These are phyloP conservation scores for Persicaria maculosa DNA, from an alignment of 148 eudicot species.

Conservation along the genomic window DNA sequence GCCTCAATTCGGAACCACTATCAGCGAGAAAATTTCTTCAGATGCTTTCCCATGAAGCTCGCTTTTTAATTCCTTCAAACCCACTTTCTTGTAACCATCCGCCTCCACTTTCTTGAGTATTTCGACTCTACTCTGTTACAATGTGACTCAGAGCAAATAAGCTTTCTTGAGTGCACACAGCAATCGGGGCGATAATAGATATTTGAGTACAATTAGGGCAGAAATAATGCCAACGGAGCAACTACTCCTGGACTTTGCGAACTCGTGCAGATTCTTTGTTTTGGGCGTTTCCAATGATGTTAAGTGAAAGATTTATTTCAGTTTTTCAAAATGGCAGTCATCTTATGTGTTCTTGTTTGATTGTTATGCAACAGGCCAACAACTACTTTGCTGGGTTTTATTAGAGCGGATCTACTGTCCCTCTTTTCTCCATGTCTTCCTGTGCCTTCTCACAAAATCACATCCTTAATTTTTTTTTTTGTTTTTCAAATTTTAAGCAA, in stretches of 20 bases:
- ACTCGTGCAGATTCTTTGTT: not conserved
- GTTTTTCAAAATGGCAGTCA: too few relatives aligned
- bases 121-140: not conserved
- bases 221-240: not conserved
- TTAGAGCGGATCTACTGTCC: too few relatives aligned
- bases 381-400: too few relatives aligned
- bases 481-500: too few relatives aligned
- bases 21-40: slow-evolving; percentile 63
- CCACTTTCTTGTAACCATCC: slow-evolving; percentile 4
- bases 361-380: too few relatives aligned
- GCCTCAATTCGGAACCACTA: slow-evolving; percentile 80
- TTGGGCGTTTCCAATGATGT: not conserved
- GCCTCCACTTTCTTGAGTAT: not conserved
- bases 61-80: not conserved
- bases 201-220: not conserved
- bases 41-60: slow-evolving; percentile 37
- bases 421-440: too few relatives aligned
- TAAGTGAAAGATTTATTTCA: too few relatives aligned
- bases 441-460: too few relatives aligned
- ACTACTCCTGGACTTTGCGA: not conserved
- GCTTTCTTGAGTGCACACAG: slow-evolving; percentile 3
- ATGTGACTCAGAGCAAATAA: not conserved
- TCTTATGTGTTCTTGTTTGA: too few relatives aligned
- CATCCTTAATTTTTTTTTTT: too few relatives aligned
- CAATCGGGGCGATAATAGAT: not conserved